Percentiles rank a stretch among this genome's conserved stretches.
These are phyloP conservation scores for Crassisporium funariophilum DNA, from an alignment of 768 basidiomycete genomes.

Conservation along the genomic window DNA sequence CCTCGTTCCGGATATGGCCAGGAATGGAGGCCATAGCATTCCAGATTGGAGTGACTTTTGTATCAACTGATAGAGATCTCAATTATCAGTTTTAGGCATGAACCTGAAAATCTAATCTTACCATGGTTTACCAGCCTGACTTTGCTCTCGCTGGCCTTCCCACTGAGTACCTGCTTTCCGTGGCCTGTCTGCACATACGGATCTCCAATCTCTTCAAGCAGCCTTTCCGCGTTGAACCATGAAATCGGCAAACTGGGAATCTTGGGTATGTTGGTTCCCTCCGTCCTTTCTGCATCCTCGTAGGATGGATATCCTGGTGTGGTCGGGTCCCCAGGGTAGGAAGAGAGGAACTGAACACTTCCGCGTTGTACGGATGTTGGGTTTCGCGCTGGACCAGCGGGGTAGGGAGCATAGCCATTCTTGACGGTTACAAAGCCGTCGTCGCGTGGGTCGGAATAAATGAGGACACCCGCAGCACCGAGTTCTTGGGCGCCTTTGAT, in stretches of 20 bases:
- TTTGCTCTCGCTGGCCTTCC: slow-evolving; percentile 47
- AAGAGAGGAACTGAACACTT: slow-evolving; percentile 70
- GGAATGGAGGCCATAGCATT: slow-evolving; percentile 81
- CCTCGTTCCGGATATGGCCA: slow-evolving; percentile 81
- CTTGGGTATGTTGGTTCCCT: slow-evolving; percentile 61
- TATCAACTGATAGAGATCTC: slow-evolving; percentile 53
- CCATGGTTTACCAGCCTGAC: slow-evolving; percentile 61
- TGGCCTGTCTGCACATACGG: slow-evolving; percentile 28
- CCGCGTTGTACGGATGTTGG: slow-evolving; percentile 85
- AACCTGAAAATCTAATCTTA: slow-evolving; percentile 19
- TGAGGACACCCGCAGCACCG: slow-evolving; percentile 76
- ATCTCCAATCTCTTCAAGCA: slow-evolving; percentile 59
- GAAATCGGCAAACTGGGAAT: slow-evolving; percentile 92
- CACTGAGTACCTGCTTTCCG: slow-evolving; percentile 43
- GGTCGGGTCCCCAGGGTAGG: slow-evolving; percentile 76
- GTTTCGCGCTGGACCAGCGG: slow-evolving; percentile 86
- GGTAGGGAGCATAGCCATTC: slow-evolving; percentile 80
- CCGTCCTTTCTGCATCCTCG: slow-evolving; percentile 67
- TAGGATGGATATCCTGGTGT: slow-evolving; percentile 92
- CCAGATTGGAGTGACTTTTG: slow-evolving; percentile 84
- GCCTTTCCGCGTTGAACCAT: slow-evolving; percentile 76
- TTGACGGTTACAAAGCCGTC: slow-evolving; percentile 76
- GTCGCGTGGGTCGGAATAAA: slow-evolving; percentile 86
- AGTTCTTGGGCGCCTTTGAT: slow-evolving; percentile 82
- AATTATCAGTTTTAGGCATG: neutral